phyloP scores from a whole-genome alignment of 306 rosid species.

The Neltuma alba region DNA sequence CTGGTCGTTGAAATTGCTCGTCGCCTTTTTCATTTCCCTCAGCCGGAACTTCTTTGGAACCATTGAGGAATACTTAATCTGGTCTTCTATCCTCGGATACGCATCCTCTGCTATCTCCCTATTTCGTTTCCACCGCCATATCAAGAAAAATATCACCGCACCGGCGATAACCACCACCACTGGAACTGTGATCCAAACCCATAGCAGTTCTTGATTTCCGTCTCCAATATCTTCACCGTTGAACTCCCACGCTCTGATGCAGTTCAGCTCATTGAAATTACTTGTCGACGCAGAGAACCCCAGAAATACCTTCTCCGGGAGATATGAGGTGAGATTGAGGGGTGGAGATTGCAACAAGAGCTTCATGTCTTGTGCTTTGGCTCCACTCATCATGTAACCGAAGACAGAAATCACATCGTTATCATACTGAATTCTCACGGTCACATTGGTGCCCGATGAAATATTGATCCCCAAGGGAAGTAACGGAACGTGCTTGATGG shows the following conservation, averaged over 20 bases:
- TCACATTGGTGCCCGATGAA: background rate
- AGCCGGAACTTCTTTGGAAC: slow-evolving; percentile 57
- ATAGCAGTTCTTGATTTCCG: slow-evolving; percentile 18
- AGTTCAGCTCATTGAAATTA: slow-evolving; percentile 50
- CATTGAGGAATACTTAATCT: slow-evolving; percentile 54
- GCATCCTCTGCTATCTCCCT: slow-evolving; percentile 42
- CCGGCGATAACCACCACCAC: background rate
- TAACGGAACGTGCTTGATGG: slow-evolving; percentile 42
- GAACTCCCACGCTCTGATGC: slow-evolving; percentile 64
- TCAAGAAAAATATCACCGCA: slow-evolving; percentile 32
- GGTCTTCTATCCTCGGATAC: slow-evolving; percentile 61
- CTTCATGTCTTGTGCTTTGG: background rate
- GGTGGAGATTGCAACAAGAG: slow-evolving; percentile 26
- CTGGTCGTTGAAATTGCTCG: slow-evolving; percentile 56
- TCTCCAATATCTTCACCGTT: background rate
- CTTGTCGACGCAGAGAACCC: slow-evolving; percentile 85
- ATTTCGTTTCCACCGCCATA: slow-evolving; percentile 17
- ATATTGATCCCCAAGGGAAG: slow-evolving; percentile 9
- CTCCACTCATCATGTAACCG: slow-evolving; percentile 3
- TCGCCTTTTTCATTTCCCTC: slow-evolving; percentile 56
- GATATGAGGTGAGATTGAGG: slow-evolving; percentile 47
- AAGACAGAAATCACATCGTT: background rate
- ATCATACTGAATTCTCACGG: background rate
- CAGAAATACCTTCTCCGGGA: slow-evolving; percentile 48
- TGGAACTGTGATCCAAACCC: slow-evolving; percentile 55